These are phyloP conservation scores for Trypethelium eluteriae DNA, from an alignment of 495 filamentous ascomycete genomes.

Conservation along the genomic window DNA sequence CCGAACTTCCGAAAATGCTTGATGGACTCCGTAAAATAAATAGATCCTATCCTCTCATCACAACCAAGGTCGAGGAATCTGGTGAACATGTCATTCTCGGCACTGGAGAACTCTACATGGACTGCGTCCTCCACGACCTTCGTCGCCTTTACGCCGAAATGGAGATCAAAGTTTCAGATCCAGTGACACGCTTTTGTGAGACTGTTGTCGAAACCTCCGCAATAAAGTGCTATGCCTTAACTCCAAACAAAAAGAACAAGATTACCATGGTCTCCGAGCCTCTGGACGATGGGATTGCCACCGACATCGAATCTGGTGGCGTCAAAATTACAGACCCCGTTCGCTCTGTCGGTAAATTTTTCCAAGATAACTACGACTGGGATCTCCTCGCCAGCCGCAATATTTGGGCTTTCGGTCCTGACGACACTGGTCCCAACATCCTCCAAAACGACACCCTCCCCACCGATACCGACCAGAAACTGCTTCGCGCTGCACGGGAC, in stretches of 20 bases:
- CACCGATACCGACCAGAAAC: conserved; percentile 81
- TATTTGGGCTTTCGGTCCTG: conserved; percentile 98
- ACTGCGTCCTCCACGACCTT: conserved; percentile 93
- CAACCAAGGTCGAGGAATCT: conserved; percentile 97
- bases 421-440: conserved; percentile 92
- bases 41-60: conserved; percentile 91
- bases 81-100: conserved; percentile 93
- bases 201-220: conserved; percentile 96
- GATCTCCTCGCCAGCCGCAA: conserved; percentile 87
- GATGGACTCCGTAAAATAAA: conserved; percentile 94
- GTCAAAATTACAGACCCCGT: conserved; percentile 91
- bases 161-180: conserved; percentile 97
- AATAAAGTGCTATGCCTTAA: conserved; percentile 95
- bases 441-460: conserved; percentile 93
- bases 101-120: conserved; percentile 97
- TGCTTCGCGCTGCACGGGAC: conserved; percentile 79
- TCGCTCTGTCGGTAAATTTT: conserved; percentile 89
- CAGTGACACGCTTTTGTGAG: conserved; percentile 94
- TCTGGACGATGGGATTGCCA: conserved; percentile 85
- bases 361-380: conserved; percentile 96
- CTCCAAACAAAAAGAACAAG: conserved; percentile 98
- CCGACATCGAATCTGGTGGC: conserved; percentile 85
- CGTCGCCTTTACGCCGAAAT: conserved; percentile 93
- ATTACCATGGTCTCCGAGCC: conserved; percentile 98
- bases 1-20: conserved; percentile 97